These are phyloP conservation scores for Exophiala xenobiotica DNA, from an alignment of 2,329 filamentous ascomycete genomes.

Conservation along the genomic window DNA sequence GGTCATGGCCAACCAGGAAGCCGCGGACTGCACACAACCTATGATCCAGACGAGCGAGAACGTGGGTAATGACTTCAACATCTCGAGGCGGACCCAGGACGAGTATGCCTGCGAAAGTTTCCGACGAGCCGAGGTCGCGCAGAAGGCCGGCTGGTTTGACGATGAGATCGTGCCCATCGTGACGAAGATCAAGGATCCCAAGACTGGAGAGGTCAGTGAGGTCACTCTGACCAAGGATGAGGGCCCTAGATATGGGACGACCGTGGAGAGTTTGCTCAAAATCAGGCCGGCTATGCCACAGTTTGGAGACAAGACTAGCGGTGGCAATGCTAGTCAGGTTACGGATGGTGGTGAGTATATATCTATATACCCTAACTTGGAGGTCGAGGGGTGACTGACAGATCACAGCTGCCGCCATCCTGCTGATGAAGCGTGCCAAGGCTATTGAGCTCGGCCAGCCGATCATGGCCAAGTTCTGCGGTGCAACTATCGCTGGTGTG, in stretches of 20 bases:
- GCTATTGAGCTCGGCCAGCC: slow-evolving; percentile 84
- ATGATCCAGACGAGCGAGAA: slow-evolving; percentile 99
- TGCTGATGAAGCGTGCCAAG: slow-evolving; percentile 92
- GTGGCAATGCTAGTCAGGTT: slow-evolving; percentile 91
- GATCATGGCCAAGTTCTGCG: slow-evolving; percentile 91
- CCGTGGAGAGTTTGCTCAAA: slow-evolving; percentile 76
- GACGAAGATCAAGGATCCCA: slow-evolving; percentile 77
- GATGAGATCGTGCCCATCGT: slow-evolving; percentile 92
- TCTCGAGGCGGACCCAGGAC: slow-evolving; percentile 79
- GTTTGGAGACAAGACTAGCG: slow-evolving; percentile 82
- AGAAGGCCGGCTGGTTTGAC: slow-evolving; percentile 86
- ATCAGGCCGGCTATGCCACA: slow-evolving; percentile 87
- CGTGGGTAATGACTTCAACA: slow-evolving; percentile 84
- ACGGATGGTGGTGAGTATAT: slow-evolving; percentile 73
- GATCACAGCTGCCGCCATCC: slow-evolving; percentile 69
- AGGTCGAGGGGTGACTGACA: slow-evolving; percentile 27
- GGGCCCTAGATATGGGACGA: slow-evolving; percentile 87
- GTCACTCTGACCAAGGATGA: slow-evolving; percentile 84
- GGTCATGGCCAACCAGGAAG: slow-evolving; percentile 73
- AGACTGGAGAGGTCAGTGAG: slow-evolving; percentile 73
- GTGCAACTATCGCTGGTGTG: slow-evolving; percentile 84
- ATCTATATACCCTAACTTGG: no score
- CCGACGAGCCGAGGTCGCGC: slow-evolving; percentile 79
- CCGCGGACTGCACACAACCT: slow-evolving; percentile 82
- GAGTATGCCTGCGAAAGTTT: slow-evolving; percentile 84